These are phyloP conservation scores for Ceratorhiza oryzae-sativae DNA, from an alignment of 1,284 basidiomycete genomes.

Conservation along the genomic window DNA sequence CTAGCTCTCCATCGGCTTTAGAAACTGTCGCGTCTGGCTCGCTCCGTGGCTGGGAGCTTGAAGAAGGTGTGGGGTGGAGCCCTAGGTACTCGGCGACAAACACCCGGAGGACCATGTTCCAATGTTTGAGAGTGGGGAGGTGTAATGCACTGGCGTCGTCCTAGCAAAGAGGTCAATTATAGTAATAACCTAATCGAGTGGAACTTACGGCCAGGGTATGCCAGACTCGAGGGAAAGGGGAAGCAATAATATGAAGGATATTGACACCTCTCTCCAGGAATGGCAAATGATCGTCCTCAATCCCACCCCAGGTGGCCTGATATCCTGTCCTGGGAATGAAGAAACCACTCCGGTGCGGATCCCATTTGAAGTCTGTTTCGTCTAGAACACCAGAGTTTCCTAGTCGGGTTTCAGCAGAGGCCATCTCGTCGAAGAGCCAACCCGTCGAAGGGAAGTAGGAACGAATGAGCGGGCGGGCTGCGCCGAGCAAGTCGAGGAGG, in stretches of 20 bases:
- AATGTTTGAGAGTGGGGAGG: slow-evolving; percentile 83
- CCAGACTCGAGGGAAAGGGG: slow-evolving; percentile 93
- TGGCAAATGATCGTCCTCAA: slow-evolving; percentile 95
- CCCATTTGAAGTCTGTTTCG: slow-evolving; percentile 54
- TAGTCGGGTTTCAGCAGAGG: slow-evolving; percentile 70
- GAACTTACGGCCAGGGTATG: slow-evolving; percentile 75
- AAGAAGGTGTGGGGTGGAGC: slow-evolving; percentile 51
- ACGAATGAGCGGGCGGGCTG: slow-evolving; percentile 70
- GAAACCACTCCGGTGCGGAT: slow-evolving; percentile 56
- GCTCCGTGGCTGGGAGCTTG: slow-evolving; percentile 13
- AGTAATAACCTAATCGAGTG: background rate
- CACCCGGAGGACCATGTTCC: slow-evolving; percentile 88
- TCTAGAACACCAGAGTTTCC: slow-evolving; percentile 63
- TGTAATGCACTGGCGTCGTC: slow-evolving; percentile 91
- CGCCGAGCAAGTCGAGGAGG: slow-evolving; percentile 87
- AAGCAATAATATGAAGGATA: slow-evolving; percentile 88
- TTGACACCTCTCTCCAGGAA: slow-evolving; percentile 87
- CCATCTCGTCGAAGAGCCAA: slow-evolving; percentile 85
- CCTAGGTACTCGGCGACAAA: slow-evolving; percentile 92
- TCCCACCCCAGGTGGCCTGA: slow-evolving; percentile 61
- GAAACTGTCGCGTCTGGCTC: slow-evolving; percentile 16
- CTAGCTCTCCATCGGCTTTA: slow-evolving; percentile 25
- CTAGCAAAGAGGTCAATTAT: slow-evolving; percentile 52
- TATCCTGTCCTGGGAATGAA: slow-evolving; percentile 60
- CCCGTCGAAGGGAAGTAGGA: slow-evolving; percentile 88